Evolutionary conservation across 2,329 filamentous ascomycete genomes (phyloP), one percentile per base, ranked within the genome.

Genomic region (Catunica adiposa): DNA sequence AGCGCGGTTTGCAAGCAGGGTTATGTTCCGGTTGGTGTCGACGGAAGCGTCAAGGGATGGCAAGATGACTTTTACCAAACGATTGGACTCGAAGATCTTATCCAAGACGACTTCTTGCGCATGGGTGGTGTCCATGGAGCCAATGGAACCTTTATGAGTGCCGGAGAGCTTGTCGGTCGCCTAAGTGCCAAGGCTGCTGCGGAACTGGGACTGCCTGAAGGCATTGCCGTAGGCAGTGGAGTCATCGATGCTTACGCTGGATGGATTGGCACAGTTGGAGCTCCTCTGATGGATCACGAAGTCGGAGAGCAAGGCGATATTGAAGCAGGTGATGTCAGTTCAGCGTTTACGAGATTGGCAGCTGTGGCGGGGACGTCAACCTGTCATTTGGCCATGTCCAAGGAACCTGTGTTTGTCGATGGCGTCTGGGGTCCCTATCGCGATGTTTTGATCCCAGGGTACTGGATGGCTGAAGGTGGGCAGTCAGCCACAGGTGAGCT

Each of bases 241-340:
- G 92, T 98, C 61, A 98, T 98, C 65, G 92, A 98, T 67, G 92
- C 92, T 17, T 98, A 98, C 64, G 92, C 92, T 58, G 92, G 92
- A 61, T 98, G 92, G 92, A 92, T 98, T 62, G 92, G 92, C 59
- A 97, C 92, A 1, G 92, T 98, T n/a, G 92, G 92, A 58, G 90
- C 92, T 59, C 96, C 96, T 69, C 87, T 96, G 11, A 11, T 11
- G 29, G 29, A 34, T 34, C 29, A 34, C 62, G 78, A 88, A 61
- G 77, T 94, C 15, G 34, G 8, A 4, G 53, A 47, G 38, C 42
- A 15, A 6, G 53, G 51, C 23, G 53, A 51, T 29, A 22, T 26
- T 1, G 44, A 29, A 17, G 22, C 20, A 65, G 94, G 94, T 69
- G 88, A 94, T 65, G 79, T 92, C n/a, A 79, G 84, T 1, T 89